Evolutionary conservation across 2,329 filamentous ascomycete species (phyloP).

Genomic region (Talaromyces piceae): DNA sequence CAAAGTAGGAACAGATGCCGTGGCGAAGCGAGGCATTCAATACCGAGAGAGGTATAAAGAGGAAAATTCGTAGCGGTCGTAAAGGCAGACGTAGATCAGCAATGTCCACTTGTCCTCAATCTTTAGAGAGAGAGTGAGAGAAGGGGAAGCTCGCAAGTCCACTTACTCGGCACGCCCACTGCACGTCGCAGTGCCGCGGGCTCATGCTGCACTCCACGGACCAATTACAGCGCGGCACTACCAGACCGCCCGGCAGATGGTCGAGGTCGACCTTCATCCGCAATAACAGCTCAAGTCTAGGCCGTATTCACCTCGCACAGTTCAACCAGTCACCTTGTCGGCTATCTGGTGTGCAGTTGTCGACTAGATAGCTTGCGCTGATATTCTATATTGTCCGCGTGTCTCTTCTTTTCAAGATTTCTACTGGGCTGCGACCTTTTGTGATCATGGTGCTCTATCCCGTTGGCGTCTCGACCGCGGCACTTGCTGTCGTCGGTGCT

Average conservation of each 20-base stretch:
- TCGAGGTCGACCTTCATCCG: neutral
- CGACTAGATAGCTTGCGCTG: neutral
- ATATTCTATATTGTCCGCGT: neutral
- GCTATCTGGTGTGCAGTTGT: neutral
- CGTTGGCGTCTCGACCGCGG: slow-evolving; percentile 58
- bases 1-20: neutral
- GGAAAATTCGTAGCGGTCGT: slow-evolving; percentile 11
- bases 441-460: slow-evolving; percentile 67
- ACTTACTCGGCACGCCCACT: neutral
- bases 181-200: neutral
- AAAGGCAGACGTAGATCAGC: slow-evolving; percentile 1
- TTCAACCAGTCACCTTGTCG: neutral
- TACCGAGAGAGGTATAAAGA: neutral
- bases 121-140: neutral
- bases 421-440: neutral
- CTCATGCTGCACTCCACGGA: neutral
- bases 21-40: neutral
- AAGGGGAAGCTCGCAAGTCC: neutral
- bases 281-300: neutral
- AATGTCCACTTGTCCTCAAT: neutral
- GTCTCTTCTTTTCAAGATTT: neutral
- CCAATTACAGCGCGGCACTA: neutral
- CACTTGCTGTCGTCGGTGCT: slow-evolving; percentile 65
- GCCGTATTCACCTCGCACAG: neutral
- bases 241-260: slow-evolving; percentile 11